A percentile compares a stretch with the other conserved stretches of the same genome.
These are phyloP conservation scores for Eremothecium coryli DNA, from an alignment of 1,139 yeast species.

Conservation along the genomic window DNA sequence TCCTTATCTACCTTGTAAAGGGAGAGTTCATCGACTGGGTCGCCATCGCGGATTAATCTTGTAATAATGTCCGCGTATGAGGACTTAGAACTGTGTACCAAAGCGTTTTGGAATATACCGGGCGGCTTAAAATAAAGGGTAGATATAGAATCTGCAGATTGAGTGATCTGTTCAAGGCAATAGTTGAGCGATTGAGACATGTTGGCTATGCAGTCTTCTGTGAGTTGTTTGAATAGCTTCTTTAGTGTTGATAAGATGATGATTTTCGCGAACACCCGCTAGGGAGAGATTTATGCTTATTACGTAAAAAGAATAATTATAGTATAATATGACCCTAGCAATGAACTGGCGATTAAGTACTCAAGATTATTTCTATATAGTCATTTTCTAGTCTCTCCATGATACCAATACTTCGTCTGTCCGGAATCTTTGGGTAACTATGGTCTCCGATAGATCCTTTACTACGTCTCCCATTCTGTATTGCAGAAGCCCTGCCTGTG, in stretches of 20 bases:
- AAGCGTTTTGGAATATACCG: slow-evolving; percentile 30
- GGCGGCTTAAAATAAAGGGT: slow-evolving; percentile 30
- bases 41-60: slow-evolving; percentile 25
- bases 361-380: too few species aligned
- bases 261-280: too few species aligned
- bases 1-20: slow-evolving; percentile 21
- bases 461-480: slow-evolving; percentile 70
- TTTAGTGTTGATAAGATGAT: too few species aligned
- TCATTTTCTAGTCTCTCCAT: slow-evolving; percentile 71
- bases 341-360: too few species aligned
- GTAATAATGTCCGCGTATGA: slow-evolving; percentile 19
- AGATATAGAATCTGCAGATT: slow-evolving; percentile 23
- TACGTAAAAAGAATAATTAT: too few species aligned
- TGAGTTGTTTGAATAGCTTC: background rate
- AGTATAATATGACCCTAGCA: too few species aligned
- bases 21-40: slow-evolving; percentile 24
- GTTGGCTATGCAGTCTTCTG: background rate
- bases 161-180: slow-evolving; percentile 23
- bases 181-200: slow-evolving; percentile 24
- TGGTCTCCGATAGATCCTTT: slow-evolving; percentile 54
- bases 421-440: slow-evolving; percentile 86
- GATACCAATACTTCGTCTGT: slow-evolving; percentile 88
- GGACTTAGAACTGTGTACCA: slow-evolving; percentile 18
- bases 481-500: slow-evolving; percentile 89
- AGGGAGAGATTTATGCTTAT: too few species aligned